Percentiles rank a stretch among this genome's conserved stretches.
Evolutionary conservation across 306 rosid species (phyloP).

Genomic region (Prunus mira): DNA sequence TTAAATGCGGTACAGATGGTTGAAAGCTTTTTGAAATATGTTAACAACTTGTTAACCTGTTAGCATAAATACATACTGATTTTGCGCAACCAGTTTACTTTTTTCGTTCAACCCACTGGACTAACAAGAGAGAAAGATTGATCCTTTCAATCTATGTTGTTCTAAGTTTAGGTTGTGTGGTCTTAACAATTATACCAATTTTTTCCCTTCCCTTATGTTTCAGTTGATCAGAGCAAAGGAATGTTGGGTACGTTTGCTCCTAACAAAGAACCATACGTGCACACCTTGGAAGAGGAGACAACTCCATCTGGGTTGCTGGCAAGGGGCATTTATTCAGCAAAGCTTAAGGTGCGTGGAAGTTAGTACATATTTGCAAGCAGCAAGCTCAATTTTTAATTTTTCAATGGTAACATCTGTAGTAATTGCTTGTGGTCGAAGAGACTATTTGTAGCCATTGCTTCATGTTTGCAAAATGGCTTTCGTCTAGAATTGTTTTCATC

Average conservation of each 20-base stretch:
- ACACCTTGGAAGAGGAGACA: conserved; percentile 79
- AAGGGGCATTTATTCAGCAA: conserved; percentile 84
- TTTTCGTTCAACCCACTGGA: not conserved
- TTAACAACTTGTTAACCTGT: not conserved
- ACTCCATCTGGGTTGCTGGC: conserved; percentile 88
- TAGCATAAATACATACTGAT: no score
- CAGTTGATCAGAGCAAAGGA: conserved; percentile 86
- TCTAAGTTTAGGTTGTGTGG: not conserved
- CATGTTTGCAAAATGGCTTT: not conserved
- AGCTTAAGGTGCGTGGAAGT: conserved; percentile 60
- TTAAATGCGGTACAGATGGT: not conserved
- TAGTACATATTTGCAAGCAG: not conserved
- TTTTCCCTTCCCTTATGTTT: not conserved
- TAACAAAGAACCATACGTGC: conserved; percentile 58
- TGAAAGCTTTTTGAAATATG: not conserved
- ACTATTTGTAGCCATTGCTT: not conserved
- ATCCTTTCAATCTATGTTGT: not conserved
- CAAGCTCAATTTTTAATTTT: not conserved
- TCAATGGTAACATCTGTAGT: not conserved
- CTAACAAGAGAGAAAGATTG: not conserved
- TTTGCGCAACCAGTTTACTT: not conserved
- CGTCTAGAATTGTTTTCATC: not conserved
- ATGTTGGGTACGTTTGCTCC: conserved; percentile 99
- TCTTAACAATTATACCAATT: not conserved
- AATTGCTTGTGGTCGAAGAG: not conserved